A percentile compares a stretch with the other conserved stretches of the same genome.
These are phyloP conservation scores for Taphrina sp. DNA, from an alignment of 1,139 yeast species.

Conservation along the genomic window DNA sequence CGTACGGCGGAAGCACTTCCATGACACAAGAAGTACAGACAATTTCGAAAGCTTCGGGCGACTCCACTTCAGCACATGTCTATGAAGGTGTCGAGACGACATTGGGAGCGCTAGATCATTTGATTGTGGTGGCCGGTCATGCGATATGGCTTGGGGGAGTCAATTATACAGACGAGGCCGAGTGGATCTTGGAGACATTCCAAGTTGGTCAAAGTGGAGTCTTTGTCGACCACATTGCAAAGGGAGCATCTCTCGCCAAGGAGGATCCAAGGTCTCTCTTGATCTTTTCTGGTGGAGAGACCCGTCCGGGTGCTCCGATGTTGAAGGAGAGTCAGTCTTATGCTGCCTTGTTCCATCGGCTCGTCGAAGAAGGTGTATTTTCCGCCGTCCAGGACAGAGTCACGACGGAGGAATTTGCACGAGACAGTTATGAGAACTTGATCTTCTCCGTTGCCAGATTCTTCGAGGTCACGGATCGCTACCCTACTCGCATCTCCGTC, in stretches of 20 bases:
- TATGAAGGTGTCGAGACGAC: conserved; percentile 7
- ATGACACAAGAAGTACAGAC: background rate
- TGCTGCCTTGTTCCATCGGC: conserved; percentile 31
- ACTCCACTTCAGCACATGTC: background rate
- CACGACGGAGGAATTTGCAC: conserved; percentile 64
- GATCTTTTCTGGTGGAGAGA: conserved; percentile 56
- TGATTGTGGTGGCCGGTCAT: conserved; percentile 67
- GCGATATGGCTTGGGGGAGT: conserved; percentile 56
- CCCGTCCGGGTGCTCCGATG: conserved; percentile 19
- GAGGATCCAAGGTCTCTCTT: conserved; percentile 44
- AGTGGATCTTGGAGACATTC: conserved; percentile 64
- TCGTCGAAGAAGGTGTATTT: conserved; percentile 1
- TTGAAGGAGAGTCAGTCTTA: conserved; percentile 28
- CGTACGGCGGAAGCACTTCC: too few species aligned
- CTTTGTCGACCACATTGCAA: conserved; percentile 61
- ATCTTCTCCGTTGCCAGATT: conserved; percentile 59
- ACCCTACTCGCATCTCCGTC: conserved; percentile 57
- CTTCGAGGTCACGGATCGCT: conserved; percentile 50
- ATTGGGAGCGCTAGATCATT: conserved; percentile 39
- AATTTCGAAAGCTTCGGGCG: background rate
- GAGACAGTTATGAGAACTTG: conserved; percentile 80
- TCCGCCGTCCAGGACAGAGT: conserved; percentile 37
- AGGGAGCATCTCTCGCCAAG: conserved; percentile 45
- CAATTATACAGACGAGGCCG: conserved; percentile 44
- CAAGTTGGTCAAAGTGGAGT: conserved; percentile 68